Evolutionary conservation across 306 rosid species (phyloP), one percentile per base, ranked within the genome.

Genomic region (Rosa persica): DNA sequence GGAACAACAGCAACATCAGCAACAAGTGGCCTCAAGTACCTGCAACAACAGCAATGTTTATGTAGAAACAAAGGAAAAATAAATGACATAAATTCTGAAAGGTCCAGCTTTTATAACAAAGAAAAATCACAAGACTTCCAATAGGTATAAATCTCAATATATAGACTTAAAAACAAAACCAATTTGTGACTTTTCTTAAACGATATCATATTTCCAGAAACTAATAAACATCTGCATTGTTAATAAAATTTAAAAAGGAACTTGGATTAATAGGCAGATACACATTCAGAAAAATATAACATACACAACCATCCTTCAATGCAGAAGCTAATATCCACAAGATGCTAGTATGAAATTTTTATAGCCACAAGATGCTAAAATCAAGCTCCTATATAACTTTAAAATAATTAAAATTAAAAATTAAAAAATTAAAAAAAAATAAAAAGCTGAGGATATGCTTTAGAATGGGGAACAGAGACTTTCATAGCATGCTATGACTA

Each of bases 1-100:
- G 98, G 89, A 81, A 95, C 99, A 27, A 95, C 99, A 61, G 93
- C 99, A n/a, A 91, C 92, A 84, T 95, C 99, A 82, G 94, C 97
- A 81, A 95, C 97, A 77, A 95, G 90, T 48, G 99, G 99, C 87
- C 97, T 92, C 81, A 91, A 77, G 87, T 86, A 95, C 87, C 99
- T 93, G 78, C 49, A 86, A 74, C 75, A 52, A 69, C 76, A 76
- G 22, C n/a, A 12, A 52, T 17, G 67, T 48, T 62, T 30, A 62
- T 62, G 68, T 11, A 44, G 34, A 43, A 12, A 70, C 34, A 68
- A 34, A 55, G 40, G 52, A 69, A 39, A 23, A 39, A 23, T 74
- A 58, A 70, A 73, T 13, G 16, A 43, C 11, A 11, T 1, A 71
- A 47, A 44, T 17, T 25, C 43, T 30, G 65, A 61, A 62, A 81